Percentiles rank a stretch among this genome's conserved stretches.
Conservation (phyloP, 495 filamentous ascomycete genomes). For the Friedmanniomyces simplex region DNA sequence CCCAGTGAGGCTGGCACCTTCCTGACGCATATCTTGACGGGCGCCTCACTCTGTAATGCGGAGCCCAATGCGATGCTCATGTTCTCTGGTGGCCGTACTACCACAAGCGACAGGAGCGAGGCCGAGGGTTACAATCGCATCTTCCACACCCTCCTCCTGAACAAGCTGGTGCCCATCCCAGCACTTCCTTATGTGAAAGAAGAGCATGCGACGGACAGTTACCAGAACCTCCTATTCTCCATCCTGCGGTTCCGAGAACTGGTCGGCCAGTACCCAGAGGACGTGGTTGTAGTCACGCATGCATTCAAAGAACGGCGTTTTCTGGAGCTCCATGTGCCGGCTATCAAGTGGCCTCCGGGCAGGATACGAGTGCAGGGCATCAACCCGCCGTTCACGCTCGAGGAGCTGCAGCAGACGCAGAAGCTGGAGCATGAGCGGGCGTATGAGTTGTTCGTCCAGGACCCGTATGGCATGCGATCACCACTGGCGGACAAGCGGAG, state of each 20-base stretch:
- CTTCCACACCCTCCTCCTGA: neutral
- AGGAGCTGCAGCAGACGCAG: slow-evolving; percentile 21
- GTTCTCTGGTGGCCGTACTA: slow-evolving; percentile 30
- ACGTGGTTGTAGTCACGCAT: slow-evolving; percentile 30
- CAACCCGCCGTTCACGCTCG: slow-evolving; percentile 25
- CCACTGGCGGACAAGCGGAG: slow-evolving; percentile 24
- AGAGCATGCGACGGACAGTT: slow-evolving; percentile 32
- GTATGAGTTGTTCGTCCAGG: slow-evolving; percentile 20
- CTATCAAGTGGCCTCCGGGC: slow-evolving; percentile 28
- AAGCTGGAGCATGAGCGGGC: slow-evolving; percentile 22
- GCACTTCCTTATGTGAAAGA: slow-evolving; percentile 13
- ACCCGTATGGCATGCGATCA: slow-evolving; percentile 23
- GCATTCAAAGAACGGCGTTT: slow-evolving; percentile 32
- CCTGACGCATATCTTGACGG: slow-evolving; percentile 25
- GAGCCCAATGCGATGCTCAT: slow-evolving; percentile 20
- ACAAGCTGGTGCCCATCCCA: neutral
- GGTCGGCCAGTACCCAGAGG: slow-evolving; percentile 24
- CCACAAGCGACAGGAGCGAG: slow-evolving; percentile 20
- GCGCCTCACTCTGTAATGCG: slow-evolving; percentile 5
- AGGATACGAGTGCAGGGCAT: slow-evolving; percentile 27
- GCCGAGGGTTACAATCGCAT: slow-evolving; percentile 27
- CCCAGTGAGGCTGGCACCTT: slow-evolving; percentile 30
- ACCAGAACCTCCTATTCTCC: slow-evolving; percentile 34
- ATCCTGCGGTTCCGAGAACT: slow-evolving; percentile 26
- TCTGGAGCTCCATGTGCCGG: slow-evolving; percentile 27